phyloP scores from a whole-genome alignment of 805 yeast species.

The Candida palmyrensis region DNA sequence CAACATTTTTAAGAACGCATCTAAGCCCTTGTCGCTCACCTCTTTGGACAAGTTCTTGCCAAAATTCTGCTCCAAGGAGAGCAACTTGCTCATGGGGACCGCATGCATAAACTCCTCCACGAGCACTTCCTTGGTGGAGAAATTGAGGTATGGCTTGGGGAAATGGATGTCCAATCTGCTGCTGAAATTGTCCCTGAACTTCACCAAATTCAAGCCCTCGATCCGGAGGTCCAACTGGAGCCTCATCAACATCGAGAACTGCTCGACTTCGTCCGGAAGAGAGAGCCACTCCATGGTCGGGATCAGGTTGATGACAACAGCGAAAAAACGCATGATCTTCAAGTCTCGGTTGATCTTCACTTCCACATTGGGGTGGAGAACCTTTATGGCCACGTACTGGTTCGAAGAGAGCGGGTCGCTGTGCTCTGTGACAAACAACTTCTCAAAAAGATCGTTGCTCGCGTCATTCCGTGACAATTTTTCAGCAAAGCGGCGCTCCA shows the following conservation, averaged over 20 bases:
- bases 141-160: constrained; percentile 67
- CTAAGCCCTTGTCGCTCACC: constrained; percentile 76
- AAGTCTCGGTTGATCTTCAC: constrained; percentile 72
- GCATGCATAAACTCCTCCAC: constrained; percentile 87
- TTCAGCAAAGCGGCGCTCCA: constrained; percentile 9
- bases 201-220: constrained; percentile 75
- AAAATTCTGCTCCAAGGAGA: constrained; percentile 43
- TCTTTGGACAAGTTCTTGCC: constrained; percentile 57
- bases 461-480: constrained; percentile 8
- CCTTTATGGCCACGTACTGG: constrained; percentile 80
- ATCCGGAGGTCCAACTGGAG: constrained; percentile 85
- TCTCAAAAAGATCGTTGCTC: constrained; percentile 21
- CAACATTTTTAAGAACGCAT: constrained; percentile 89
- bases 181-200: constrained; percentile 66
- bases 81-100: constrained; percentile 68
- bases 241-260: constrained; percentile 80
- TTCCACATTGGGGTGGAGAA: constrained; percentile 84
- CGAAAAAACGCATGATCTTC: constrained; percentile 78
- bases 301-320: constrained; percentile 57
- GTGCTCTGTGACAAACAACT: constrained; percentile 29
- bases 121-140: constrained; percentile 64
- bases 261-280: constrained; percentile 88
- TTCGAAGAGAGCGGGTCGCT: constrained; percentile 32
- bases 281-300: constrained; percentile 99
- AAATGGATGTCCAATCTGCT: constrained; percentile 60